phyloP scores from a whole-genome alignment of 2,329 filamentous ascomycete genomes.

The Ambrosiella xylebori region DNA sequence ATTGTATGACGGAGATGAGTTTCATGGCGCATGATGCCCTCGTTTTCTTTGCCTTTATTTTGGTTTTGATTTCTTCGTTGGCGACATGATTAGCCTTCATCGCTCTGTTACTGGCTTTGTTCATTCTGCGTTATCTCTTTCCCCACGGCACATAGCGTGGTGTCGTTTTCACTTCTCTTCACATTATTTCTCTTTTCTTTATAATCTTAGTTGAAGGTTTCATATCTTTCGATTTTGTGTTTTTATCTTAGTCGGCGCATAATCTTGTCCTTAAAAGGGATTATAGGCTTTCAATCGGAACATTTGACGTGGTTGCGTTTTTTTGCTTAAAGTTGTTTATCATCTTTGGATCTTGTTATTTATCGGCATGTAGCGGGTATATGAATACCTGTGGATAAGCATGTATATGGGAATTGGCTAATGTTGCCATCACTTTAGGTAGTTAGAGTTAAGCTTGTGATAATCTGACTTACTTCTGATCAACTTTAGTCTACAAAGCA shows the following conservation, averaged over 20 bases:
- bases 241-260: not conserved
- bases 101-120: not conserved
- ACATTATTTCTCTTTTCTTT: constrained; percentile 1
- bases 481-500: not conserved
- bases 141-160: not conserved
- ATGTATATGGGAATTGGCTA: not conserved
- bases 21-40: not conserved
- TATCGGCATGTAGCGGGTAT: not conserved
- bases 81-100: not conserved
- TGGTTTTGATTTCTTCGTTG: constrained; percentile 3
- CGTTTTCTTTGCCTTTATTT: constrained; percentile 5
- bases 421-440: not conserved
- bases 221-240: constrained; percentile 1
- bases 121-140: not conserved
- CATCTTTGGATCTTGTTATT: constrained; percentile 1
- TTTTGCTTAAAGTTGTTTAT: not conserved
- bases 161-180: constrained; percentile 1
- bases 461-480: not conserved
- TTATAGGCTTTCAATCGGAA: not conserved
- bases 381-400: not conserved
- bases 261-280: not conserved
- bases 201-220: not conserved
- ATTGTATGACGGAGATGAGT: constrained; percentile 8
- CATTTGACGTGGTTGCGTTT: not conserved
- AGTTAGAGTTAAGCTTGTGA: not conserved